Evolutionary conservation across 208 protist genomes (phyloP).

Genomic region (Trypanosomatidae sp.): DNA sequence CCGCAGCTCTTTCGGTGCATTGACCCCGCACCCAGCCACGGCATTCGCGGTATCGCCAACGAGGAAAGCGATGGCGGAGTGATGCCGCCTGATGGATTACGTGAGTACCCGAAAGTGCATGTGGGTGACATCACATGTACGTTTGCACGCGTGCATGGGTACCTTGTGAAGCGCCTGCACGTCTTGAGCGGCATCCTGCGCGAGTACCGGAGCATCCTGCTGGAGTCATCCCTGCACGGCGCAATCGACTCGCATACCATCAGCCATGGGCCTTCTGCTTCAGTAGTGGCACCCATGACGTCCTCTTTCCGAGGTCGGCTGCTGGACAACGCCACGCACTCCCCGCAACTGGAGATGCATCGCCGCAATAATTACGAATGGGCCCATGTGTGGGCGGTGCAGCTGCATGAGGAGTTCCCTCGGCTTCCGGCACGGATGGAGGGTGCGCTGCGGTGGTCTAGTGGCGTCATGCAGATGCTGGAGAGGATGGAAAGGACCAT

Average conservation of each 20-base stretch:
- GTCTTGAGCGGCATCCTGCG: slow-evolving; percentile 73
- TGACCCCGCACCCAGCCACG: not conserved
- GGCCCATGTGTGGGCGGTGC: slow-evolving; percentile 38
- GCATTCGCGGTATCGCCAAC: not conserved
- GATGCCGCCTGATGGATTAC: slow-evolving; percentile 46
- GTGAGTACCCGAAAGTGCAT: slow-evolving; percentile 11
- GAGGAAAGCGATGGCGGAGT: slow-evolving; percentile 36
- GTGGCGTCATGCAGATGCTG: slow-evolving; percentile 34
- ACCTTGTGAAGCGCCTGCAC: slow-evolving; percentile 65
- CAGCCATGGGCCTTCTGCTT: not conserved
- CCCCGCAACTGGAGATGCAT: slow-evolving; percentile 21
- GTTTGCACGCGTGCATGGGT: slow-evolving; percentile 43
- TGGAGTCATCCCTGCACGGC: not conserved
- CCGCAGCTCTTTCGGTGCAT: slow-evolving; percentile 29
- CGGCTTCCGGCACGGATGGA: slow-evolving; percentile 46
- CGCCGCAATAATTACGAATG: slow-evolving; percentile 24
- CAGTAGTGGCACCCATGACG: not conserved
- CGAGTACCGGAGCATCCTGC: slow-evolving; percentile 36
- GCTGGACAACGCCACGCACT: slow-evolving; percentile 8
- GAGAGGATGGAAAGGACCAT: slow-evolving; percentile 59
- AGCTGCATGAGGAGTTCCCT: slow-evolving; percentile 32
- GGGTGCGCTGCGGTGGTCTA: slow-evolving; percentile 21
- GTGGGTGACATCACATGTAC: slow-evolving; percentile 12
- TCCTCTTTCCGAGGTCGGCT: slow-evolving; percentile 6
- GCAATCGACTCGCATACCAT: not conserved